A percentile compares a stretch with the other conserved stretches of the same genome.
These are phyloP conservation scores for Kwoniella botswanensis DNA, from an alignment of 768 basidiomycete species.

Conservation along the genomic window DNA sequence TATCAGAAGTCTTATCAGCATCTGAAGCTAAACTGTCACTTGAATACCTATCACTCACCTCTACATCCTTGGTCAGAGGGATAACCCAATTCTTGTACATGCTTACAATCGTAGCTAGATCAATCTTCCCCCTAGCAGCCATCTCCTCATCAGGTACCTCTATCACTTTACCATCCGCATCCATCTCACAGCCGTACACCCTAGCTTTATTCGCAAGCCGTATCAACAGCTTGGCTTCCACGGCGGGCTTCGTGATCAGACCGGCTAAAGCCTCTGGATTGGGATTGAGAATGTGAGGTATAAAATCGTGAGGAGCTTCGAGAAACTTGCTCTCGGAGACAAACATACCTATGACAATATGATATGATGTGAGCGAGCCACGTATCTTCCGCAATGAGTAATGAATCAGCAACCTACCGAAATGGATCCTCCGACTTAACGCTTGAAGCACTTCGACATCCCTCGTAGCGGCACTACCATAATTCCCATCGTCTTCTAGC, in stretches of 20 bases:
- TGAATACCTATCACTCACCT: conserved; percentile 65
- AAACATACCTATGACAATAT: conserved; percentile 77
- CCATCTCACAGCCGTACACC: conserved; percentile 80
- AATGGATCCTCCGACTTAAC: conserved; percentile 97
- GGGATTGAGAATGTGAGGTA: conserved; percentile 84
- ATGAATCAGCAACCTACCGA: conserved; percentile 66
- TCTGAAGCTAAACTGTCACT: neutral
- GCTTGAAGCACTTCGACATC: conserved; percentile 97
- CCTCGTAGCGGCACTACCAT: conserved; percentile 90
- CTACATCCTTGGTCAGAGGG: conserved; percentile 95
- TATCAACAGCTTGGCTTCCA: conserved; percentile 80
- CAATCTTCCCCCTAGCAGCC: conserved; percentile 68
- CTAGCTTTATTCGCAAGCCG: conserved; percentile 83
- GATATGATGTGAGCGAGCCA: no score
- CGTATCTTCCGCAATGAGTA: neutral
- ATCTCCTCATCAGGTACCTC: conserved; percentile 39
- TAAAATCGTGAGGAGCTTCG: conserved; percentile 81
- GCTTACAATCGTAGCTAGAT: conserved; percentile 88
- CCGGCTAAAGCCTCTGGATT: conserved; percentile 78
- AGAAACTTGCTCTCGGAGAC: conserved; percentile 97
- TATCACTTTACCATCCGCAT: conserved; percentile 56
- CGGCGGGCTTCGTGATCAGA: conserved; percentile 96
- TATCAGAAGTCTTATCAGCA: neutral
- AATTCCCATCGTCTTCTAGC: conserved; percentile 88
- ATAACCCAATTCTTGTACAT: conserved; percentile 96